Percentiles rank a stretch among this genome's conserved stretches.
These are phyloP conservation scores for Lentinula sp. DNA, from an alignment of 768 basidiomycete species.

Conservation along the genomic window DNA sequence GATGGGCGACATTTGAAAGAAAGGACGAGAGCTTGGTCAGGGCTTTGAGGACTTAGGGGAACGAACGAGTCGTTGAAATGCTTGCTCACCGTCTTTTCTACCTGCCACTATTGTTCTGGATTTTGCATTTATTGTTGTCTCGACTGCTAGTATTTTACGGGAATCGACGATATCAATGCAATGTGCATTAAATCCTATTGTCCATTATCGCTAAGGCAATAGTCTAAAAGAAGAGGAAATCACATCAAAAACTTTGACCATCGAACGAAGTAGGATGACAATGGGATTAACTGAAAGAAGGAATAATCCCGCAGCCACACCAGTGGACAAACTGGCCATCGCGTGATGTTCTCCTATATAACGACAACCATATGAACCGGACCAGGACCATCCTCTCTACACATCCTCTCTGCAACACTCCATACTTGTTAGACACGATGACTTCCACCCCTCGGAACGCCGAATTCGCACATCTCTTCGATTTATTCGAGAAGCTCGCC, in stretches of 20 bases:
- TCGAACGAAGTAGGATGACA: neutral
- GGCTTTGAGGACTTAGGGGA: neutral
- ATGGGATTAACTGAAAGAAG: neutral
- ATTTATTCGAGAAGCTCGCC: conserved; percentile 48
- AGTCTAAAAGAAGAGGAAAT: neutral
- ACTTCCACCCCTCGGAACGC: conserved; percentile 28
- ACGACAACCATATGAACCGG: neutral
- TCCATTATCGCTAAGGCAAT: neutral
- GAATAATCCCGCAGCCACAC: neutral
- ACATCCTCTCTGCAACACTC: neutral
- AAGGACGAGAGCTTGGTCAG: neutral
- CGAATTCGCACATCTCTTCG: conserved; percentile 49
- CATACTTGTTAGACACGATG: neutral
- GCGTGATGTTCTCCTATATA: neutral
- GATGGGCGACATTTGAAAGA: neutral
- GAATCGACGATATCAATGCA: neutral
- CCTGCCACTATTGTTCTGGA: neutral
- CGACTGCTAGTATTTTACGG: neutral
- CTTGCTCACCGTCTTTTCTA: neutral
- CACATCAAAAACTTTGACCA: neutral
- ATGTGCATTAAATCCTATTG: neutral
- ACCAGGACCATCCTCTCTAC: neutral
- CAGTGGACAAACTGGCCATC: neutral
- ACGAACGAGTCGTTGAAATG: neutral
- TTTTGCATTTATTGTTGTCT: neutral